Conservation (phyloP, 177 flowering plant species). For the Vitis hybrid region DNA sequence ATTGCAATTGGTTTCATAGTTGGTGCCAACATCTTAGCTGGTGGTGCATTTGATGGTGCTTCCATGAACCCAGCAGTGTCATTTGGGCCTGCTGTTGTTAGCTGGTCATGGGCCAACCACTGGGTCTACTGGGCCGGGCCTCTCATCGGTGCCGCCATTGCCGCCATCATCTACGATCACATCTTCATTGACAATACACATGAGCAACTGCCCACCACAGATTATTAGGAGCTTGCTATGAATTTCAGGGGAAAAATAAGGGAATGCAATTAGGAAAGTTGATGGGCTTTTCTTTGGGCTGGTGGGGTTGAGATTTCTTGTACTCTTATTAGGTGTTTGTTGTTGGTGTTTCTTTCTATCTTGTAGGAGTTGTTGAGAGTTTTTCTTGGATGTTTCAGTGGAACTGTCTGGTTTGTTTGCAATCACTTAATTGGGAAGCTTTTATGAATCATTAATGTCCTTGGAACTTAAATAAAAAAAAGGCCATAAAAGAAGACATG, state of each 20-base stretch:
- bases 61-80: conserved; percentile 66
- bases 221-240: conserved; percentile 24
- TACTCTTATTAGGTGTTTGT: conserved; percentile 6
- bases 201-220: conserved; percentile 40
- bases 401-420: neutral
- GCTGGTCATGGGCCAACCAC: conserved; percentile 55
- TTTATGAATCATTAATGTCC: neutral
- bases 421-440: neutral
- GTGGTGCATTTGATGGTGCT: conserved; percentile 62
- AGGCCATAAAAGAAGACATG: too few species aligned
- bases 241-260: conserved; percentile 6
- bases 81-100: conserved; percentile 57
- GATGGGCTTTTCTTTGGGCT: neutral
- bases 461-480: neutral
- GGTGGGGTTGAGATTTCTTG: neutral
- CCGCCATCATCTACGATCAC: conserved; percentile 47
- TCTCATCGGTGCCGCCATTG: conserved; percentile 46
- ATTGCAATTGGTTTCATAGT: conserved; percentile 58
- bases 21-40: conserved; percentile 61
- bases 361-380: neutral
- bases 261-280: conserved; percentile 5
- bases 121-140: conserved; percentile 71
- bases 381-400: neutral
- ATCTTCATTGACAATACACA: conserved; percentile 36
- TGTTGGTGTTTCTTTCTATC: neutral